A percentile compares a stretch with the other conserved stretches of the same genome.
These are phyloP conservation scores for Magnusiomyces suaveolens DNA, from an alignment of 1,139 yeast genomes.

Conservation along the genomic window DNA sequence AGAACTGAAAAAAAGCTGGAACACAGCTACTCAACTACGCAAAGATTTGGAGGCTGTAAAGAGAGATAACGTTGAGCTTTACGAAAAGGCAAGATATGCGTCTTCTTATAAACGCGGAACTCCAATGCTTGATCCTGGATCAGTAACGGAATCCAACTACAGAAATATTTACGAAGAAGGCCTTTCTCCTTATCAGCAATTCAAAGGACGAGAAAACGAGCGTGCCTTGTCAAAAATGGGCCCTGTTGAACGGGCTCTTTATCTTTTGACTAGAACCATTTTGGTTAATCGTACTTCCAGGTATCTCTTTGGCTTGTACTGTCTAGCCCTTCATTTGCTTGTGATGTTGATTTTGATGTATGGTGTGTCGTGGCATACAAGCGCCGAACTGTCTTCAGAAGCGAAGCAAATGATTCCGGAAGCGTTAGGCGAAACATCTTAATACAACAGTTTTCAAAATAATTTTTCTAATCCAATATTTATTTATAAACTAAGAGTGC, in stretches of 20 bases:
- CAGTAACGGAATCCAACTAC: constrained; percentile 50
- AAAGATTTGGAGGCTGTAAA: constrained; percentile 56
- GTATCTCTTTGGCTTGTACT: constrained; percentile 62
- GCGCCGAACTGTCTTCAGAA: background rate
- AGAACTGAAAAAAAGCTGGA: constrained; percentile 54
- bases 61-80: constrained; percentile 66
- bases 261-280: constrained; percentile 62
- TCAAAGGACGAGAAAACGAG: constrained; percentile 68
- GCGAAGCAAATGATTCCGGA: background rate
- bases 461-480: background rate
- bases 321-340: constrained; percentile 63
- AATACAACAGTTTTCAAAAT: background rate
- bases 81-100: constrained; percentile 70
- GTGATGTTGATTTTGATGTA: constrained; percentile 59
- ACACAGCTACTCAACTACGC: constrained; percentile 48
- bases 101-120: constrained; percentile 32
- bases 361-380: constrained; percentile 36
- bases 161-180: constrained; percentile 63
- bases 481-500: no score
- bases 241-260: constrained; percentile 69
- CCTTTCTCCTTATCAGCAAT: constrained; percentile 75
- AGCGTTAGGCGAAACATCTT: background rate
- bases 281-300: constrained; percentile 66
- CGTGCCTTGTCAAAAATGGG: constrained; percentile 64
- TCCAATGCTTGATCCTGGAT: constrained; percentile 8